Evolutionary conservation across 2,329 filamentous ascomycete species (phyloP), one percentile per base, ranked within the genome.

Genomic region (Aspergillus piperis): DNA sequence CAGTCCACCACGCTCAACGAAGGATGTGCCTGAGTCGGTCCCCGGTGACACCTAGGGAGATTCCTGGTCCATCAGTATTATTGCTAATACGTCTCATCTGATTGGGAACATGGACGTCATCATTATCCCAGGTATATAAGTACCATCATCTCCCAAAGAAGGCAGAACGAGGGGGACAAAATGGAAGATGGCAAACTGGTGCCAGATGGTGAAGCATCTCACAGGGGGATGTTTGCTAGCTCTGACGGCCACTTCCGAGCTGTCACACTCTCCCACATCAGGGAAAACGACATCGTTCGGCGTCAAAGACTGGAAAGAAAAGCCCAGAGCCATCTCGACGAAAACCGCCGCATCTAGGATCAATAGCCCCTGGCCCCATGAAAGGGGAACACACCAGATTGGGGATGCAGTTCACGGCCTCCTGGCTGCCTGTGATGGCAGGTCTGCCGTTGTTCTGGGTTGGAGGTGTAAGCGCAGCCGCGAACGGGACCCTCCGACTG

Each of bases 391-490:
- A 19, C 17, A 8, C 42, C 17, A 42, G 2, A 36, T 53, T 27
- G 59, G 30, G 52, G 23, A 48, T 50, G 48, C 49, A 49, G 32
- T 36, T 36, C 13, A 32, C 27, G 19, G 38, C 17, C 41, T 39
- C 55, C 32, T 30, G 39, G 38, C 15, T 42, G 32, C 17, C 42
- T 48, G 42, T 27, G 32, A 36, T 48, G 50, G 54, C 58, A 61
- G 60, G 62, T 49, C 50, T 53, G 44, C 32, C 32, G n/a, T 47
- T 27, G 50, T 49, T 51, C 44, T 56, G 48, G 61, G 57, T 62
- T 60, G 61, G 61, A 59, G 62, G 63, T 64, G 62, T 64, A 65
- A 66, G 64, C 64, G 67, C 65, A 62, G 62, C 64, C 59, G 66
- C 68, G 64, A 62, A 64, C 63, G 64, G 64, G 63, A 59, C 58